Conservation (phyloP, 1,139 yeast genomes). For the Blastobotrys arbuscula region DNA sequence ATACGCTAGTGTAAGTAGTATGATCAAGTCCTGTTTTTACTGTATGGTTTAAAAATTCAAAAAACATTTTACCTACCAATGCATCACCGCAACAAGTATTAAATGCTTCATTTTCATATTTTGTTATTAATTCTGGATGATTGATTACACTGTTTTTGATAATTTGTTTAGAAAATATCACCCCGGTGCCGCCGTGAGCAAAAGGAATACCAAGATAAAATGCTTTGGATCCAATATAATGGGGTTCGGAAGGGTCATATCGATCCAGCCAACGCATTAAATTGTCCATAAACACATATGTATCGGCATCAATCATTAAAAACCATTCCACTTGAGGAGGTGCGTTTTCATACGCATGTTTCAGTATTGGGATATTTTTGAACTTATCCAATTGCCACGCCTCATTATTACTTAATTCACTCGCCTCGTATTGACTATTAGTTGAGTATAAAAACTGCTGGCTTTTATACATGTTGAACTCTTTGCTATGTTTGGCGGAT, state of each 20-base stretch:
- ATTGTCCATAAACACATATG: constrained; percentile 31
- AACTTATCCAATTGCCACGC: constrained; percentile 37
- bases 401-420: constrained; percentile 19
- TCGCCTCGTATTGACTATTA: constrained; percentile 23
- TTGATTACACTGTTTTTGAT: constrained; percentile 26
- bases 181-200: constrained; percentile 39
- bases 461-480: constrained; percentile 29
- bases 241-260: constrained; percentile 25
- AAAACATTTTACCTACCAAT: constrained; percentile 29
- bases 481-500: constrained; percentile 19
- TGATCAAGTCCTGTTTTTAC: constrained; percentile 3
- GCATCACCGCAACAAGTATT: constrained; percentile 34
- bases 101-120: constrained; percentile 27
- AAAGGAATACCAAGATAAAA: constrained; percentile 25
- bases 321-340: constrained; percentile 34
- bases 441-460: constrained; percentile 25
- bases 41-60: constrained; percentile 20
- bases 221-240: constrained; percentile 30
- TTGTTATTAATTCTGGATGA: constrained; percentile 23
- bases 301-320: constrained; percentile 36
- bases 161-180: constrained; percentile 32
- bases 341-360: constrained; percentile 31
- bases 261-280: constrained; percentile 25
- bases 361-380: constrained; percentile 38
- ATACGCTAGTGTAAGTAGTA: constrained; percentile 12